Evolutionary conservation across 2,329 filamentous ascomycete species (phyloP), one percentile per base, ranked within the genome.

Genomic region (Ophiocordyceps camponoti-rufipedis): DNA sequence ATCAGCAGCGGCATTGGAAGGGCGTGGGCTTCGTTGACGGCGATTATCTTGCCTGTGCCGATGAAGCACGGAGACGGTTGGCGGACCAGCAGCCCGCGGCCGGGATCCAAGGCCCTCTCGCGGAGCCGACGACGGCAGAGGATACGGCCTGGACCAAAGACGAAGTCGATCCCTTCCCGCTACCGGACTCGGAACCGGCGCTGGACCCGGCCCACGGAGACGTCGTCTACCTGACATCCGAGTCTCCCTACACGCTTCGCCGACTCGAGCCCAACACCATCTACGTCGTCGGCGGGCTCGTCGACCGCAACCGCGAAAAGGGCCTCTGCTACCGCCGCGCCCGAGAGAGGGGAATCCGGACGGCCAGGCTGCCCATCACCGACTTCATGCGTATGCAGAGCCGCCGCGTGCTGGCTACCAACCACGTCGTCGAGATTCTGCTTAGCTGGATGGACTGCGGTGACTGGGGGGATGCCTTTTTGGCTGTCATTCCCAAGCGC

Each of bases 381-480:
- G 80, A 96, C 50, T 96, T 85, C 61, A 81, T 98, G 70, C 74
- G 86, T 51, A 93, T 98, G 84, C 74, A 80, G 46, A 88, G 82
- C 54, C 77, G 91, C 31, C 78, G 82, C 54, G 85, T 98, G 5
- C 67, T 98, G 47, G 81, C 89, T 4, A 95, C 89, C 8, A 98
- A 96, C 58, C 91, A 98, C 57, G 91, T 98, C 1, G 76, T 91
- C 42, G 89, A 96, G 63, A 96, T 98, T 50, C 94, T 98, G 85
- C 66, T 94, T 42, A 80, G 78, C 52, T 98, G 88, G 87, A 63
- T 98, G 46, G 86, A 95, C 62, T 77, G 76, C 43, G 85, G 84
- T 2, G 83, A 96, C 59, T 98, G 91, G 91, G 88, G 82, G 1
- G 70, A 83, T 56, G 88, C 91, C 0, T 98, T 98, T 59, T 65